These are phyloP conservation scores for Coleophoma crateriformis DNA, from an alignment of 2,329 filamentous ascomycete species.

Conservation along the genomic window DNA sequence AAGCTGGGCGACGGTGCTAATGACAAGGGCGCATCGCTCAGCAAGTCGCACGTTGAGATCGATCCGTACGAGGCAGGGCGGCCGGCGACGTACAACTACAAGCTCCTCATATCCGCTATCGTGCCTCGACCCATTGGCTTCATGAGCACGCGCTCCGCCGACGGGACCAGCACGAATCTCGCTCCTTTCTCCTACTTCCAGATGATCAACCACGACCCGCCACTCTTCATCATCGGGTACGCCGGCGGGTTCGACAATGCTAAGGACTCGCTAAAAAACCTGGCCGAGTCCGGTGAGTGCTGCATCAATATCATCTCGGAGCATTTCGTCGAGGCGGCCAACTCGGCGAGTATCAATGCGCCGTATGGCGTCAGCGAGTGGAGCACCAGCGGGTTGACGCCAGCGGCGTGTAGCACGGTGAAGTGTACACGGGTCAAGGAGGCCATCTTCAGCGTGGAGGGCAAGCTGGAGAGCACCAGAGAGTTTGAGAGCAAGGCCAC, in stretches of 20 bases:
- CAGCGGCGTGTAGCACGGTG: slow-evolving; percentile 60
- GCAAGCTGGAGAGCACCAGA: slow-evolving; percentile 64
- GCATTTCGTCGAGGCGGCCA: slow-evolving; percentile 81
- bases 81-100: slow-evolving; percentile 73
- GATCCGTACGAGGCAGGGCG: slow-evolving; percentile 73
- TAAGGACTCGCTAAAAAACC: slow-evolving; percentile 76
- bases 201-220: slow-evolving; percentile 79
- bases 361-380: slow-evolving; percentile 77
- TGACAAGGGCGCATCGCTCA: slow-evolving; percentile 35
- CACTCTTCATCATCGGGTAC: slow-evolving; percentile 65
- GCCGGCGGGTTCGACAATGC: slow-evolving; percentile 39
- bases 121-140: slow-evolving; percentile 76
- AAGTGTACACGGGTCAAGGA: slow-evolving; percentile 71
- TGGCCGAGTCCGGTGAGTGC: slow-evolving; percentile 68
- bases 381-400: slow-evolving; percentile 70
- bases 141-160: slow-evolving; percentile 47
- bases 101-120: slow-evolving; percentile 79
- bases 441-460: slow-evolving; percentile 79
- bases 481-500: slow-evolving; percentile 72
- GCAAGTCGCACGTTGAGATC: slow-evolving; percentile 64
- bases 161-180: slow-evolving; percentile 67
- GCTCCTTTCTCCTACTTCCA: slow-evolving; percentile 87
- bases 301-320: slow-evolving; percentile 85
- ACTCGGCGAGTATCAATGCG: slow-evolving; percentile 71
- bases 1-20: slow-evolving; percentile 61